Evolutionary conservation across 1,139 yeast species (phyloP).

Genomic region (Pichia sp.): DNA sequence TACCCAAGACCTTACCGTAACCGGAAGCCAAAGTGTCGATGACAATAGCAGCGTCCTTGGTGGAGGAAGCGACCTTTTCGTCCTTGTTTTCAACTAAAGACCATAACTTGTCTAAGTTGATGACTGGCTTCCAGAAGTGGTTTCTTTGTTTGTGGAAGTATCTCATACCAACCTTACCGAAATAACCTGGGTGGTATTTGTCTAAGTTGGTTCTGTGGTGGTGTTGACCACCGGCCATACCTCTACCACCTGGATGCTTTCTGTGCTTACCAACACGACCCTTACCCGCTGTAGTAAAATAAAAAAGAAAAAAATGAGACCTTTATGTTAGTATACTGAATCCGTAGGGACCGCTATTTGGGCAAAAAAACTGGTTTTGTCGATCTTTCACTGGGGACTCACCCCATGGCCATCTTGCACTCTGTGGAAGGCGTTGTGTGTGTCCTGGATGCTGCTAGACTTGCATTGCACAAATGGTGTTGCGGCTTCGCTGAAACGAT

Average conservation of each 20-base stretch:
- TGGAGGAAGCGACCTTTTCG: constrained; percentile 81
- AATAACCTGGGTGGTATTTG: constrained; percentile 99
- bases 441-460: too few relatives aligned
- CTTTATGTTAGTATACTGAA: constrained; percentile 18
- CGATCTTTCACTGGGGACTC: too few relatives aligned
- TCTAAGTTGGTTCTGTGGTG: constrained; percentile 99
- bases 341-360: too few relatives aligned
- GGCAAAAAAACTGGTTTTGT: too few relatives aligned
- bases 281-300: constrained; percentile 74
- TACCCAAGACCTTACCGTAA: constrained; percentile 99
- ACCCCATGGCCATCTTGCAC: too few relatives aligned
- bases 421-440: too few relatives aligned
- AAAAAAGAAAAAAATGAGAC: constrained; percentile 1
- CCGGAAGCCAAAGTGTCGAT: constrained; percentile 99
- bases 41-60: constrained; percentile 94
- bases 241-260: constrained; percentile 99
- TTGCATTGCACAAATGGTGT: too few relatives aligned
- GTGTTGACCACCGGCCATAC: constrained; percentile 99
- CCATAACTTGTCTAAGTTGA: constrained; percentile 99
- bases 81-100: constrained; percentile 95
- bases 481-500: too few relatives aligned
- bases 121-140: constrained; percentile 98
- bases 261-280: constrained; percentile 99
- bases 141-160: constrained; percentile 96
- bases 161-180: constrained; percentile 99